Base-by-base conservation (phyloP, 2,329 filamentous ascomycete species). In the Ceratocystis cacaofunesta region DNA sequence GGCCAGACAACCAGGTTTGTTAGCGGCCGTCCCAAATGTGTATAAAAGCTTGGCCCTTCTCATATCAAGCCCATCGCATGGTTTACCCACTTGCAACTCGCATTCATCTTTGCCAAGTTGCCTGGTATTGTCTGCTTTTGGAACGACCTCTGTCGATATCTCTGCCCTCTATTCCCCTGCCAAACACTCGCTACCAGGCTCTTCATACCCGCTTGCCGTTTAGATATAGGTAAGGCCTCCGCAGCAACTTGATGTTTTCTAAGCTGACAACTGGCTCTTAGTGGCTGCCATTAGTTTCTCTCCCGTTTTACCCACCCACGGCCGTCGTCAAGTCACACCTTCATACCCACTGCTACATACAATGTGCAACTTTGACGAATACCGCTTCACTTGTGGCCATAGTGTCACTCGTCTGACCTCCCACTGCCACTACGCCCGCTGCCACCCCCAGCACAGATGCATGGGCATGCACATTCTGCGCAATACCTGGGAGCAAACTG, bases 341-440 rank as follows among this genome's bases (percentile, higher is more conserved):
- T 15, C 52, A 12, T 1, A 30, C 28, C 10, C 25, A 52, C 17
- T 22, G 30, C 57, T 66, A 30, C 28, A 43, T 70, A 76, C 70
- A 46, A 89, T 89, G 86, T 89, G 86, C 70, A 82, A 87, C 72
- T 90, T 78, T 73, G 87, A 91, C 72, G 82, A 85, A 68, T 87
- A 87, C 69, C 73, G 82, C 67, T 90, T 87, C 72, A 75, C 73
- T 63, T 92, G 88, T 76, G 78, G 78, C 36, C 87, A 90, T 75
- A 79, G 78, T 4, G 75, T 77, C 17, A 74, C 80, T 30, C 81
- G 84, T 22, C 77, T 88, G 36, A 84, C 85, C 71, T 84, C 83
- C 28, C 82, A 89, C 74, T 92, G 88, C 74, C 88, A 91, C 74
- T 85, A 84, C 69, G 86, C 88, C 5, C 85, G 88, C 67, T 89